phyloP scores from a whole-genome alignment of 805 yeast genomes.

The Candida schatavii region DNA sequence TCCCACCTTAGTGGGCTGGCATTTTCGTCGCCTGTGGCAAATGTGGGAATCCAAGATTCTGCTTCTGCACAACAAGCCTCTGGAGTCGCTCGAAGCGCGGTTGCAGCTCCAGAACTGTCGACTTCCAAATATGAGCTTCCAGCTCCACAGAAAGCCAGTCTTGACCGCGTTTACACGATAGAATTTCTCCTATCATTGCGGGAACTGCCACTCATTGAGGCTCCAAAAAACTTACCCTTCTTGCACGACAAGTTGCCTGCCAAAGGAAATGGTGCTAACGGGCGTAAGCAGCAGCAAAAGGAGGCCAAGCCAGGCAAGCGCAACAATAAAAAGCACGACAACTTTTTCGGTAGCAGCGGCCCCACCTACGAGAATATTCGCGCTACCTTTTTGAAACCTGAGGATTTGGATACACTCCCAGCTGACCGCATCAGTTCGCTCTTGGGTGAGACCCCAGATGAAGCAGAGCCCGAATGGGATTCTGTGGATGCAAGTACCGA shows the following conservation, averaged over 20 bases:
- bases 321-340: constrained; percentile 13
- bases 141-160: neutral
- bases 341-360: neutral
- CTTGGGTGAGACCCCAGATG: constrained; percentile 34
- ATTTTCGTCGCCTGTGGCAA: constrained; percentile 17
- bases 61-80: neutral
- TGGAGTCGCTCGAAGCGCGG: constrained; percentile 13
- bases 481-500: constrained; percentile 18
- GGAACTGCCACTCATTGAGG: constrained; percentile 32
- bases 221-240: constrained; percentile 24
- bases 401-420: constrained; percentile 30
- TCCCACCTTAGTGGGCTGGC: constrained; percentile 7
- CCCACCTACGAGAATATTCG: neutral
- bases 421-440: constrained; percentile 29
- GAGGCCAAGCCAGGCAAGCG: constrained; percentile 5
- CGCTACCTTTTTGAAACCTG: constrained; percentile 14
- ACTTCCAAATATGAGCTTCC: neutral
- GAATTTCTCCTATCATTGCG: constrained; percentile 29
- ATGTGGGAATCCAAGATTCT: constrained; percentile 14
- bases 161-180: constrained; percentile 20
- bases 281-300: constrained; percentile 9
- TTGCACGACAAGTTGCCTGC: constrained; percentile 48
- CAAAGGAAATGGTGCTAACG: constrained; percentile 1
- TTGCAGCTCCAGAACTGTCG: constrained; percentile 12
- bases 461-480: constrained; percentile 41